Conservation (phyloP, 495 filamentous ascomycete species). For the Penicillium manginii region DNA sequence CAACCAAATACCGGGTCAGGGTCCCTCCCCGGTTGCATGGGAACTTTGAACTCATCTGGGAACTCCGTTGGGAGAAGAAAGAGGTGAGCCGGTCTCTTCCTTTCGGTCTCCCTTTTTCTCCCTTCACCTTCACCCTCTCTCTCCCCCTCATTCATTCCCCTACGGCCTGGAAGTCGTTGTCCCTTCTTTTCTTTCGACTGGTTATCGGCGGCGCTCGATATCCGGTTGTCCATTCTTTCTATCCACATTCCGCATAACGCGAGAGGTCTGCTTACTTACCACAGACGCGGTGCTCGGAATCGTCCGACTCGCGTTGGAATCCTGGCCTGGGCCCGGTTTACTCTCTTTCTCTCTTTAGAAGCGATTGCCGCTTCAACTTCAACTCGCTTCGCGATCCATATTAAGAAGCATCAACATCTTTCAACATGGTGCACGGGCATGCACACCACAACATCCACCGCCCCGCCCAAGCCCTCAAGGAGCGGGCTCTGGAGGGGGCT, state of each 20-base stretch:
- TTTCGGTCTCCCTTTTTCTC: not conserved
- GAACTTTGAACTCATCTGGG: too few species aligned
- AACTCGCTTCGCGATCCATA: not conserved
- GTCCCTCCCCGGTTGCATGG: conserved; percentile 3
- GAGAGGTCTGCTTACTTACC: conserved; percentile 16
- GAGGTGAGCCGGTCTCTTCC: too few species aligned
- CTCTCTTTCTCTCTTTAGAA: conserved; percentile 16
- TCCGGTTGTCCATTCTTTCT: conserved; percentile 38
- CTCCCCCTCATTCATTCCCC: conserved; percentile 5
- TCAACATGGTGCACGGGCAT: conserved; percentile 35
- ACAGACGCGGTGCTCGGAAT: conserved; percentile 21
- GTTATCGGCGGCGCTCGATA: conserved; percentile 30
- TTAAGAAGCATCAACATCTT: conserved; percentile 4
- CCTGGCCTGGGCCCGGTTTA: conserved; percentile 5
- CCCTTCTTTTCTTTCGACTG: conserved; percentile 32
- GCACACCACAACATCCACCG: conserved; percentile 28
- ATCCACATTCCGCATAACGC: conserved; percentile 34
- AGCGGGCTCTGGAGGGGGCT: conserved; percentile 18
- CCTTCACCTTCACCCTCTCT: conserved; percentile 7
- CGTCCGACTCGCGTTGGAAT: conserved; percentile 30
- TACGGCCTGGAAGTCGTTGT: conserved; percentile 38
- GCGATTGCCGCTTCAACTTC: conserved; percentile 10
- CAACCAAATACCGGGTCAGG: conserved; percentile 17
- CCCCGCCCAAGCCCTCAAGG: conserved; percentile 15
- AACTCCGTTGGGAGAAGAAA: too few species aligned